These are phyloP conservation scores for Eutrema heterophyllum DNA, from an alignment of 345 rosid genomes.

Conservation along the genomic window DNA sequence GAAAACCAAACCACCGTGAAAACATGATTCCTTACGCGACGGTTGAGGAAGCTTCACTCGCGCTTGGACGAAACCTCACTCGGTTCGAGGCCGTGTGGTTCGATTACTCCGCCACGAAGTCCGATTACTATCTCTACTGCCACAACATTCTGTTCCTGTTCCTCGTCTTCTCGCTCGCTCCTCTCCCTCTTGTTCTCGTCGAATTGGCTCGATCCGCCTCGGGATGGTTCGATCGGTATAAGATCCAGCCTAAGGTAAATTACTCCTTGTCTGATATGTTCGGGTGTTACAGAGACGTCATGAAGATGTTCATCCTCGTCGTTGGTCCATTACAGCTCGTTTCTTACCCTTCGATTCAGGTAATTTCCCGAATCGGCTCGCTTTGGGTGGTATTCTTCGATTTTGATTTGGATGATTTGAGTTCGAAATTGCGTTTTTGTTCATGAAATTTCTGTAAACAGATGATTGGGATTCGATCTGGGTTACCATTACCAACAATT, in stretches of 20 bases:
- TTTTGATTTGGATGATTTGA: not conserved
- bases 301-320: conserved; percentile 61
- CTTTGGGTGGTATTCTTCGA: not conserved
- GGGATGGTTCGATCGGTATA: conserved; percentile 46
- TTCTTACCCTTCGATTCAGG: conserved; percentile 83
- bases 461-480: conserved; percentile 65
- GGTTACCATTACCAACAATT: conserved; percentile 72
- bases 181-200: conserved; percentile 56
- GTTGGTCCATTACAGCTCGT: conserved; percentile 88
- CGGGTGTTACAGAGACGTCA: conserved; percentile 73
- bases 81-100: conserved; percentile 68
- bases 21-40: conserved; percentile 73
- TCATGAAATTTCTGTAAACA: conserved; percentile 17
- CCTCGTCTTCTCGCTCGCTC: conserved; percentile 62
- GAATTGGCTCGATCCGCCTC: conserved; percentile 44
- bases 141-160: conserved; percentile 77
- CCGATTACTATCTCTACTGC: conserved; percentile 80
- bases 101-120: conserved; percentile 71
- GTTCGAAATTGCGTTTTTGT: too few species aligned
- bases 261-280: conserved; percentile 54
- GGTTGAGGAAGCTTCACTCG: conserved; percentile 54
- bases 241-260: conserved; percentile 87
- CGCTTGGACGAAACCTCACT: conserved; percentile 75
- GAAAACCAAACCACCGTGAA: not conserved
- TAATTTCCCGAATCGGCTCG: not conserved